phyloP scores from a whole-genome alignment of 345 rosid genomes.

The Aquilaria malaccensis region DNA sequence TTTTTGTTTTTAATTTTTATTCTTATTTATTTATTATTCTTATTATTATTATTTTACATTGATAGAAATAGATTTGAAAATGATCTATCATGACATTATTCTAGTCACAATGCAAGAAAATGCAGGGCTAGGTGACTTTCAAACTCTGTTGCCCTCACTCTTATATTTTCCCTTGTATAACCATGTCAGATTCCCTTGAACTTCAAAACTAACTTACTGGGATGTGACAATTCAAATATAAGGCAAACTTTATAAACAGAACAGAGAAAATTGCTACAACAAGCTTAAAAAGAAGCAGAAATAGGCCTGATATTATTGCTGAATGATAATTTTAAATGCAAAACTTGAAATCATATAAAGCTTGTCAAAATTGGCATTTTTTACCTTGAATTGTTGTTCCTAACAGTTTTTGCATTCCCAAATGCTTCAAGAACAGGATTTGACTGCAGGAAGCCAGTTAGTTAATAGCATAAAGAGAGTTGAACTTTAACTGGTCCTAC shows the following conservation, averaged over 20 bases:
- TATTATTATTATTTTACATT: background rate
- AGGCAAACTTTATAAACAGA: no score
- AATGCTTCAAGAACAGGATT: conserved; percentile 96
- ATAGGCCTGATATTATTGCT: conserved; percentile 6
- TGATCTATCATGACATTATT: no score
- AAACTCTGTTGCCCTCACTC: no score
- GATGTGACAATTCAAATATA: no score
- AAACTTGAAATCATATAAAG: background rate
- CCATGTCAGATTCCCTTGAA: no score
- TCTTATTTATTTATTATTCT: no score
- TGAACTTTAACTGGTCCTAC: background rate
- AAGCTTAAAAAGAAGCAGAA: conserved; percentile 9
- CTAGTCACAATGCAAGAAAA: no score
- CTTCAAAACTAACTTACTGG: no score
- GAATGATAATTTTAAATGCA: background rate
- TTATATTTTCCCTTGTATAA: no score
- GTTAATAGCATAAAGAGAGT: conserved; percentile 8
- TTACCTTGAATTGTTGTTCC: conserved; percentile 88
- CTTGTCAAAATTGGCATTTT: conserved; percentile 5
- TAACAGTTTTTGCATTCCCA: conserved; percentile 92
- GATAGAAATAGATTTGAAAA: background rate
- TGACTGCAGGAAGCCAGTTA: conserved; percentile 51
- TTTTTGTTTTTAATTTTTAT: background rate
- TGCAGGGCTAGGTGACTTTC: no score
- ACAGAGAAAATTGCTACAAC: no score